Evolutionary conservation across 306 rosid genomes (phyloP), one percentile per base, ranked within the genome.

Genomic region (Quercus mongolica): DNA sequence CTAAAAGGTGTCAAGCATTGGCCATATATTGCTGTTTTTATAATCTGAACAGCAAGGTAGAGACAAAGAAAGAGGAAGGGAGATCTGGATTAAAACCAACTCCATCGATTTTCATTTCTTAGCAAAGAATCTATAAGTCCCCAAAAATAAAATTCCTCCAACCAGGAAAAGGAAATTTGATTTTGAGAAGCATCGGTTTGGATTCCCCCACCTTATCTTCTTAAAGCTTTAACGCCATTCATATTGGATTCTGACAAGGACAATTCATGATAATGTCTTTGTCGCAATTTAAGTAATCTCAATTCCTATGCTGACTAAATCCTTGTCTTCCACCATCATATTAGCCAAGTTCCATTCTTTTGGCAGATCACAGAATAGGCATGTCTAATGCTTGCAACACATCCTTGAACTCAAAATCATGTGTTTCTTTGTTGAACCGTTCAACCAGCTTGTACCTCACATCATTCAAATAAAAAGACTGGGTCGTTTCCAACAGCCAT

Each of bases 361-460:
- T n/a, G 63, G 71, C 25, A 78, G 79, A 74, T 90, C 86, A 92
- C 73, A 91, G 51, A 73, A 69, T 75, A 25, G 99, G 97, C 92
- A 92, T 91, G 72, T 90, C 91, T 82, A 95, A 76, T 9, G 88
- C 91, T 86, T 85, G 95, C 81, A 95, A 82, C 71, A 95, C 94
- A 80, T 95, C 98, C 84, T 91, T 95, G 81, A 93, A 95, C 87
- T 95, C 98, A 69, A 95, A 95, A 44, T 92, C 98, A 19, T 10
- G 91, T 6, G 99, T 84, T 72, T 92, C 86, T 81, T 78, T 90
- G 87, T 95, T 95, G 87, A 95, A 92, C 81, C 86, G 88, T 83
- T 95, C 95, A 18, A 92, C 98, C 82, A 91, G 84, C 85, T 89
- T 91, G 90, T 85, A 91, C 79, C 97, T 88, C 18, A 51, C 75